Conservation (phyloP, 164 flowering plant species). For the Aristolochia contorta region DNA sequence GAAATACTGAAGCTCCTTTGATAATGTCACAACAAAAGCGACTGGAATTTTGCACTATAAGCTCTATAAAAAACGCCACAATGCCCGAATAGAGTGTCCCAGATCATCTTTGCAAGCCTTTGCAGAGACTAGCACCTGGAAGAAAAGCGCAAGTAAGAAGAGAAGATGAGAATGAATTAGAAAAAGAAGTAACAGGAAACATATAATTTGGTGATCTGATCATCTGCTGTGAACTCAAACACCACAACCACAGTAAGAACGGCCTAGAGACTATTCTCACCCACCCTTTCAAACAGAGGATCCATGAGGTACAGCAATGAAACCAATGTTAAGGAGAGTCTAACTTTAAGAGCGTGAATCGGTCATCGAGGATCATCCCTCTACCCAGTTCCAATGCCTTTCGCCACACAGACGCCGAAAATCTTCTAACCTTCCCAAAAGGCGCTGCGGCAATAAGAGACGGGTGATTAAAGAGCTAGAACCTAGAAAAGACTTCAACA, state of each 20-base stretch:
- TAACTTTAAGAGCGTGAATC: conserved; percentile 82
- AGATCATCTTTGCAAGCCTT: conserved; percentile 77
- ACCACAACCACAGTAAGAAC: conserved; percentile 96
- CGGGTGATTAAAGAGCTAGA: no score
- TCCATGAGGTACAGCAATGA: conserved; percentile 66
- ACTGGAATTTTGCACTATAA: conserved; percentile 43
- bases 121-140: conserved; percentile 83
- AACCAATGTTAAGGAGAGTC: conserved; percentile 63
- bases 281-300: conserved; percentile 68
- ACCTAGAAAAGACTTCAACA: no score
- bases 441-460: no score
- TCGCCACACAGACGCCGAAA: conserved; percentile 16
- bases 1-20: conserved; percentile 59
- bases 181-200: neutral
- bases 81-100: conserved; percentile 79
- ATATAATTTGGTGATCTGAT: no score
- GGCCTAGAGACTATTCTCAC: conserved; percentile 85
- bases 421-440: conserved; percentile 17
- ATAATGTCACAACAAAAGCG: conserved; percentile 45
- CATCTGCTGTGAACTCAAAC: conserved; percentile 91
- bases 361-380: conserved; percentile 67
- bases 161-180: neutral
- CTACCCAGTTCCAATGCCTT: conserved; percentile 44
- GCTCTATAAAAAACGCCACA: conserved; percentile 65
- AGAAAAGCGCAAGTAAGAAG: neutral